These are phyloP conservation scores for Carpinus fangiana DNA, from an alignment of 306 rosid species.

Conservation along the genomic window DNA sequence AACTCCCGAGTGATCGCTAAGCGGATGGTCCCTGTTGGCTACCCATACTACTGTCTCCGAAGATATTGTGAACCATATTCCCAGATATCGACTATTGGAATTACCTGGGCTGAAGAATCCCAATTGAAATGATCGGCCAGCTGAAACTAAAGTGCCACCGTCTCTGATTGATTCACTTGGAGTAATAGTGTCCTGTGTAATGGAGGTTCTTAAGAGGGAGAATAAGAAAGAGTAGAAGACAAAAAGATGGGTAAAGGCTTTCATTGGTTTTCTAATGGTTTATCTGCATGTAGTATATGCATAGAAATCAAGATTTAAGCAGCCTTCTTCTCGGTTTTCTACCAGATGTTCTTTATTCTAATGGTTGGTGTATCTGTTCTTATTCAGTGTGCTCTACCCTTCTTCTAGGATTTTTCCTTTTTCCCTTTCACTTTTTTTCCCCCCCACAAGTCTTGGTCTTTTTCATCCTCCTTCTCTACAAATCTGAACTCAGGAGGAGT, in stretches of 20 bases:
- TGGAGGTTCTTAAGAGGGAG: constrained; percentile 6
- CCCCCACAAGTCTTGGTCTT: too few relatives aligned
- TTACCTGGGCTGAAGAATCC: constrained; percentile 59
- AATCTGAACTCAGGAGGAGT: too few relatives aligned
- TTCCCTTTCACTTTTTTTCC: too few relatives aligned
- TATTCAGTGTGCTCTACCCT: too few relatives aligned
- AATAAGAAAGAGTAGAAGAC: not conserved
- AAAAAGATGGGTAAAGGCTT: not conserved
- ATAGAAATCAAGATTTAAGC: too few relatives aligned
- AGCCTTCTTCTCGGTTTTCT: too few relatives aligned
- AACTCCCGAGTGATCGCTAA: constrained; percentile 34
- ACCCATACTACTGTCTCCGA: constrained; percentile 51
- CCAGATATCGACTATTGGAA: constrained; percentile 45
- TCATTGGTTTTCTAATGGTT: not conserved
- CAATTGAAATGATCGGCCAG: constrained; percentile 40
- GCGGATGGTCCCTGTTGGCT: constrained; percentile 44
- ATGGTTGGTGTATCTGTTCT: too few relatives aligned
- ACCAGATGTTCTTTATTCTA: too few relatives aligned
- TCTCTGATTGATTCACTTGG: constrained; percentile 33
- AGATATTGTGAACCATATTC: constrained; percentile 57
- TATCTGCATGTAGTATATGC: not conserved
- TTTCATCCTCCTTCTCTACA: too few relatives aligned
- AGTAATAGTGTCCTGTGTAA: constrained; percentile 36
- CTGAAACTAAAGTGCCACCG: constrained; percentile 41
- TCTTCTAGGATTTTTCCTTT: too few relatives aligned